These are phyloP conservation scores for Solanum chacoense DNA, from an alignment of 305 asterid species.

Conservation along the genomic window DNA sequence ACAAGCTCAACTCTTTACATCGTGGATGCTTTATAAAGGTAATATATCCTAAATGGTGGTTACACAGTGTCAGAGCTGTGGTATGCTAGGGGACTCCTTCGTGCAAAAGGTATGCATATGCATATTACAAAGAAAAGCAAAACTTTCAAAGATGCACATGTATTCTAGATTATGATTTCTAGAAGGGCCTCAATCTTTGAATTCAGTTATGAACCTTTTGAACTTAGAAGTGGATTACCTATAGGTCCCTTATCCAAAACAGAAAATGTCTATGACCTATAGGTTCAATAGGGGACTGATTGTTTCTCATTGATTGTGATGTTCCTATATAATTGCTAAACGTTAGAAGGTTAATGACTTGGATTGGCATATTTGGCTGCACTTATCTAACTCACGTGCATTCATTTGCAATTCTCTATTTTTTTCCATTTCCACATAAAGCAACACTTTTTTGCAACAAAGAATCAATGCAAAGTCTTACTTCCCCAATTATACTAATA, in stretches of 20 bases:
- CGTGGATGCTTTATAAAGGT: neutral
- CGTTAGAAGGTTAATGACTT: neutral
- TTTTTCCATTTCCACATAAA: neutral
- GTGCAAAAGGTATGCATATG: neutral
- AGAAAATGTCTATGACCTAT: neutral
- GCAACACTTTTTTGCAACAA: neutral
- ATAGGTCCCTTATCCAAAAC: neutral
- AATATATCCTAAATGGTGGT: neutral
- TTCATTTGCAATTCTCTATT: neutral
- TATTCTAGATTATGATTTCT: neutral
- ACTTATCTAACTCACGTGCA: neutral
- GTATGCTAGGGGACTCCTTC: neutral
- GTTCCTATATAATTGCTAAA: neutral
- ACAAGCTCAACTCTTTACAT: neutral
- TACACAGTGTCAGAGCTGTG: neutral
- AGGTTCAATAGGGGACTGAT: neutral
- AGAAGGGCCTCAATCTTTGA: neutral
- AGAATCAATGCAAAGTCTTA: neutral
- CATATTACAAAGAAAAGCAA: neutral
- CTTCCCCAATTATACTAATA: conserved; percentile 14
- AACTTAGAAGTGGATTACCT: neutral
- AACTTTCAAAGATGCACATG: neutral
- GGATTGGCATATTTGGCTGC: neutral
- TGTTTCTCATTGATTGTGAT: neutral
- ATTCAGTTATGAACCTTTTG: neutral